phyloP scores from a whole-genome alignment of 2,329 filamentous ascomycete species.

The Claviceps cyperi region DNA sequence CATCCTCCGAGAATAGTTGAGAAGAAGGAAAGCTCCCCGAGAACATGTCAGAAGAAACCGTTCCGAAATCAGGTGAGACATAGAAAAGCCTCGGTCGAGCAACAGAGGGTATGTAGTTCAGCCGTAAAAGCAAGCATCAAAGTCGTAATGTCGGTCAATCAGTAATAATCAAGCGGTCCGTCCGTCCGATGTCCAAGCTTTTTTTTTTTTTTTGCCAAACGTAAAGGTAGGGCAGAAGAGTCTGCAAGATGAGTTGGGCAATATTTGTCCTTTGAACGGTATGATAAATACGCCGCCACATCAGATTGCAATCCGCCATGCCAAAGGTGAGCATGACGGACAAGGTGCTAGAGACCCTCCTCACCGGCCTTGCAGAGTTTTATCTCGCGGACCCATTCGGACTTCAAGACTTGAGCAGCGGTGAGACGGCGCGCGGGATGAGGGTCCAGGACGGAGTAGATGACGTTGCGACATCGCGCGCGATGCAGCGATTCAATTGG shows the following conservation, averaged over 20 bases:
- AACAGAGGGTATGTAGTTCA: not conserved
- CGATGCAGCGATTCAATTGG: conserved; percentile 91
- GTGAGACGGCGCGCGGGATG: conserved; percentile 87
- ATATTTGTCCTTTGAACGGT: not conserved
- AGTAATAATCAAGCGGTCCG: conserved; percentile 3
- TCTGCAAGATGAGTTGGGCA: conserved; percentile 13
- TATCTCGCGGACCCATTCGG: conserved; percentile 96
- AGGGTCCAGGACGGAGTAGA: conserved; percentile 95
- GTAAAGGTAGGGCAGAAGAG: conserved; percentile 7
- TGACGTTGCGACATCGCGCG: conserved; percentile 93
- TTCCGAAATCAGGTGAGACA: not conserved
- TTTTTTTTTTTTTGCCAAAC: conserved; percentile 7
- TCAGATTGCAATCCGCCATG: conserved; percentile 16
- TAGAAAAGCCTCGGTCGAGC: not conserved
- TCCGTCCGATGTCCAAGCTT: conserved; percentile 3
- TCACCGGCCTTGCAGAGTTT: conserved; percentile 93
- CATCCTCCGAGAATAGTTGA: too few species aligned
- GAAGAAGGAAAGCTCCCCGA: not conserved
- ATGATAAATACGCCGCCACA: conserved; percentile 5
- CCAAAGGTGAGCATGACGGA: conserved; percentile 15
- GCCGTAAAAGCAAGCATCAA: conserved; percentile 7
- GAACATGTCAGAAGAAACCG: not conserved
- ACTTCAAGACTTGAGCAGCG: conserved; percentile 91
- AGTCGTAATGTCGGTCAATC: conserved; percentile 7
- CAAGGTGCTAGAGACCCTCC: conserved; percentile 59